Evolutionary conservation across 345 rosid species (phyloP).

Genomic region (Dovyalis caffra): DNA sequence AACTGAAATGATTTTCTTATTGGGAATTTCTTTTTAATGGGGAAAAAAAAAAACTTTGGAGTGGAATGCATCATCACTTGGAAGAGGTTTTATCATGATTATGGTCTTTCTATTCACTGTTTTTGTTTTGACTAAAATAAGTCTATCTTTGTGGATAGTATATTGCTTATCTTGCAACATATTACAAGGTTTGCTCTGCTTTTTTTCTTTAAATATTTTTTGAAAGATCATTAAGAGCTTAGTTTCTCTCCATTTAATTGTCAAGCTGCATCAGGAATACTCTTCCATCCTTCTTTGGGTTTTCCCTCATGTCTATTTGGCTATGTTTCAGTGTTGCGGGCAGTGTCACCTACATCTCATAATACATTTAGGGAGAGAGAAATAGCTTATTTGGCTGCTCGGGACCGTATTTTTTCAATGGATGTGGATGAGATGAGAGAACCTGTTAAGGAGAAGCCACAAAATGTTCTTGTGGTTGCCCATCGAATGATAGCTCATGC

Average conservation of each 20-base stretch:
- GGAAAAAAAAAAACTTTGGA: no score
- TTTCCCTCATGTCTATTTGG: constrained; percentile 5
- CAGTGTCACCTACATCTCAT: constrained; percentile 30
- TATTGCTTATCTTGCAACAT: no score
- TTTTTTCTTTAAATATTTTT: neutral
- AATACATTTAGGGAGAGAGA: constrained; percentile 52
- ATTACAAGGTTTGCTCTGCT: neutral
- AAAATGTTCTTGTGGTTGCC: constrained; percentile 52
- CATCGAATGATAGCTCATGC: constrained; percentile 81
- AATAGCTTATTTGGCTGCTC: constrained; percentile 68
- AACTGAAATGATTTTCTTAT: no score
- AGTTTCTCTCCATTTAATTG: neutral
- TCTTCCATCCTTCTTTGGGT: neutral
- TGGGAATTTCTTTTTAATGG: no score
- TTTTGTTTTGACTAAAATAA: no score
- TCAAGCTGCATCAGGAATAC: neutral
- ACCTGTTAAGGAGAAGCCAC: constrained; percentile 42
- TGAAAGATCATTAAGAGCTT: neutral
- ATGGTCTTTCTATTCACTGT: no score
- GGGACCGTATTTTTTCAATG: constrained; percentile 51
- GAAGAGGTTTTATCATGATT: no score
- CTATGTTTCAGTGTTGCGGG: constrained; percentile 34
- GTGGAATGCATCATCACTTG: no score
- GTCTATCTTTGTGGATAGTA: no score
- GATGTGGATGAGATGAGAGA: constrained; percentile 37